Evolutionary conservation across 345 rosid genomes (phyloP).

Genomic region (Sisymbrium altissimum): DNA sequence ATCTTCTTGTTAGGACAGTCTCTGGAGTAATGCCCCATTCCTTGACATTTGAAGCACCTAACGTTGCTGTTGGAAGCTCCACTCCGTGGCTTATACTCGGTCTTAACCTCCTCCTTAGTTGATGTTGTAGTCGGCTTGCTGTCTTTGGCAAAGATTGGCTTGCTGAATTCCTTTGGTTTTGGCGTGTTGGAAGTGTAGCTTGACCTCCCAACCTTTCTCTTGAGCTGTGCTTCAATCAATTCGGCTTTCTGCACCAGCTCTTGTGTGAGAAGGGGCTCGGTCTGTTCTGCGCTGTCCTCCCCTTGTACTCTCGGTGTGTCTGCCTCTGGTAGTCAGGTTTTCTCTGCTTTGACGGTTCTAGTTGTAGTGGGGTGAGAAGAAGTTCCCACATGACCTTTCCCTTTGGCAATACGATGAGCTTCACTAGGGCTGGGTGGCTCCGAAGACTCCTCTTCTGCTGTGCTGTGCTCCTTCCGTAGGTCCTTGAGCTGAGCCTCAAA

Average conservation of each 20-base stretch:
- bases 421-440: too few species aligned
- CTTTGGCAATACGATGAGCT: too few species aligned
- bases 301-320: too few species aligned
- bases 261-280: too few species aligned
- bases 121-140: background rate
- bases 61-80: background rate
- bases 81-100: background rate
- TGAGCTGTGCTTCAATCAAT: background rate
- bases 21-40: background rate
- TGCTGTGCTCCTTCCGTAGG: too few species aligned
- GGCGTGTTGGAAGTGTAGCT: background rate
- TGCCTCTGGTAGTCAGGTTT: too few species aligned
- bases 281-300: too few species aligned
- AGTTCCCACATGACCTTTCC: too few species aligned
- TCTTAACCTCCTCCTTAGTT: background rate
- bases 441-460: too few species aligned
- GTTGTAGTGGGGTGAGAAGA: too few species aligned
- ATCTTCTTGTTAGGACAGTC: background rate
- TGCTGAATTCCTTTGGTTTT: background rate
- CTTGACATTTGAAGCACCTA: background rate
- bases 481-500: too few species aligned
- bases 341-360: too few species aligned
- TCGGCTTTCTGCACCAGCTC: background rate
- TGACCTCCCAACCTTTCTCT: background rate
- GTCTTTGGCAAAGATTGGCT: background rate